Conservation (phyloP, 768 basidiomycete genomes). For the Cantharellus anzutake region DNA sequence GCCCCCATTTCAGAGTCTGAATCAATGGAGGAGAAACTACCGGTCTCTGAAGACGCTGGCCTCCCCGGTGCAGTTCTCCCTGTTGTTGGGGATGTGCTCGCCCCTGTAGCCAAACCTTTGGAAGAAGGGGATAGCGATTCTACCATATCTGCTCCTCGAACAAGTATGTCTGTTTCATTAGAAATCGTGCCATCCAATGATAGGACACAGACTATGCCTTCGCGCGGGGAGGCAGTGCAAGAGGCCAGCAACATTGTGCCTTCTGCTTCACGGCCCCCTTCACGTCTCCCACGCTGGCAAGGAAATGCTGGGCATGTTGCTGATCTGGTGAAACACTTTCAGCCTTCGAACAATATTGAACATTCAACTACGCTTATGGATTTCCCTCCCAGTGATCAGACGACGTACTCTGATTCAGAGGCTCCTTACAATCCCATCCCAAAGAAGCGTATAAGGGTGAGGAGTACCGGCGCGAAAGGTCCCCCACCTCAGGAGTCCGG, state of each 20-base stretch:
- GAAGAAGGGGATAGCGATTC: slow-evolving; percentile 62
- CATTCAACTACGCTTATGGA: not conserved
- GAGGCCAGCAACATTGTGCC: not conserved
- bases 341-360: slow-evolving; percentile 12
- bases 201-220: not conserved
- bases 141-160: slow-evolving; percentile 42
- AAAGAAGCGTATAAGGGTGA: slow-evolving; percentile 10
- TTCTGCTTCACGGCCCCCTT: slow-evolving; percentile 11
- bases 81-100: not conserved
- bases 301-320: slow-evolving; percentile 34
- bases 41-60: not conserved
- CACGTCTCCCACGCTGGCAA: slow-evolving; percentile 17
- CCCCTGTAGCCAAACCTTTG: not conserved
- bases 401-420: slow-evolving; percentile 36
- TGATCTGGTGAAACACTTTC: slow-evolving; percentile 43
- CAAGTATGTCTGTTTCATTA: not conserved
- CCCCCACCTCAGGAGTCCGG: not conserved
- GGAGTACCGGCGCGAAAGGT: not conserved
- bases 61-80: too few species aligned
- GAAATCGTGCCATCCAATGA: not conserved
- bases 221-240: not conserved
- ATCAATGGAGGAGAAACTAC: slow-evolving; percentile 42
- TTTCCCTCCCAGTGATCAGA: not conserved
- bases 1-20: slow-evolving; percentile 27
- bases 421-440: slow-evolving; percentile 44